Conservation (phyloP, 441 rosid species). For the Euphorbia schlechtendalii region DNA sequence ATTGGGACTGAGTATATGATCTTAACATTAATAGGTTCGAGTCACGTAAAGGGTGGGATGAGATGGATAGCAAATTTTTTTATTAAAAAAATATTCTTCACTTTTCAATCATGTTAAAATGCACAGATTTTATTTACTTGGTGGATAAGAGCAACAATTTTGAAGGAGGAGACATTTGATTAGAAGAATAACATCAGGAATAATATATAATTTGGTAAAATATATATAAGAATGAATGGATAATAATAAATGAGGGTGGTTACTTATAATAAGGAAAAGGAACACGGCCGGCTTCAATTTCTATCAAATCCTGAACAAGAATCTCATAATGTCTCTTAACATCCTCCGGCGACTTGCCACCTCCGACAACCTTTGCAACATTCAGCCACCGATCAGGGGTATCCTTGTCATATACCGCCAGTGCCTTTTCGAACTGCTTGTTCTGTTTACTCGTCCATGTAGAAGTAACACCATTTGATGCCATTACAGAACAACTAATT, state of each 20-base stretch:
- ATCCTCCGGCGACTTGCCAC: background rate
- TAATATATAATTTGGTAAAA: too few relatives aligned
- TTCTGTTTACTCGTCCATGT: constrained; percentile 2
- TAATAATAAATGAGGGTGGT: background rate
- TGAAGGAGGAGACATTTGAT: too few relatives aligned
- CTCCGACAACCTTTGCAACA: background rate
- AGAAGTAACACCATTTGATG: background rate
- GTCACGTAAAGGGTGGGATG: too few relatives aligned
- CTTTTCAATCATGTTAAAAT: too few relatives aligned
- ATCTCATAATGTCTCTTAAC: background rate
- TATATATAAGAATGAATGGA: too few relatives aligned
- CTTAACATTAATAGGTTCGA: too few relatives aligned
- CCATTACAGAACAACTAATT: background rate
- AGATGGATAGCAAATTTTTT: too few relatives aligned
- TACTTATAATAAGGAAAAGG: background rate
- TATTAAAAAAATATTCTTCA: too few relatives aligned
- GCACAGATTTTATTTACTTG: too few relatives aligned
- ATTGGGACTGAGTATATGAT: too few relatives aligned
- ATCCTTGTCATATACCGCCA: background rate
- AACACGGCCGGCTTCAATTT: constrained; percentile 3
- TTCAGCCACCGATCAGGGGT: constrained; percentile 3
- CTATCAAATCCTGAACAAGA: background rate
- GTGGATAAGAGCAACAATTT: too few relatives aligned
- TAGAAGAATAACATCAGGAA: too few relatives aligned
- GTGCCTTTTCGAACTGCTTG: background rate